A percentile compares a stretch with the other conserved stretches of the same genome.
These are phyloP conservation scores for Prunus campanulata DNA, from an alignment of 306 rosid species.

Conservation along the genomic window DNA sequence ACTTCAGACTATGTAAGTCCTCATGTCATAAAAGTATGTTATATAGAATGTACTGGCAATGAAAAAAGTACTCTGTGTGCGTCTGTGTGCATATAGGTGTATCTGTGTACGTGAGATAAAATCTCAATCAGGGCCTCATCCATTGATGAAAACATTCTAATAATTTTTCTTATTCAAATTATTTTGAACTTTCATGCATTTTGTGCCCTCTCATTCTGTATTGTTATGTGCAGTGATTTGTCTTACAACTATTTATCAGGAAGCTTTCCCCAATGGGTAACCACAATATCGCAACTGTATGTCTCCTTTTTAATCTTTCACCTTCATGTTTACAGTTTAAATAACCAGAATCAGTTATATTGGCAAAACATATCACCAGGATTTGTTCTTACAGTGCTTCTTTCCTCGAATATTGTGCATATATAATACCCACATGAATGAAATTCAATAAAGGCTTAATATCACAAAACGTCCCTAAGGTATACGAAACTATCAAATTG, in stretches of 20 bases:
- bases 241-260: conserved; percentile 28
- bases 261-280: conserved; percentile 23
- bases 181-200: neutral
- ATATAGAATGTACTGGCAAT: neutral
- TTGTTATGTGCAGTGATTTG: conserved; percentile 22
- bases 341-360: neutral
- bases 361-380: neutral
- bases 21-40: neutral
- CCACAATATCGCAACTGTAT: conserved; percentile 7
- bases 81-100: neutral
- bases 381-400: neutral
- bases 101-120: neutral
- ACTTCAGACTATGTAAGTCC: conserved; percentile 26
- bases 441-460: too few relatives aligned
- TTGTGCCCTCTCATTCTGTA: neutral
- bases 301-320: conserved; percentile 1
- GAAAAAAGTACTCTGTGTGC: neutral
- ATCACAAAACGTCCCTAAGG: too few relatives aligned
- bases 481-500: too few relatives aligned
- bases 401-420: neutral
- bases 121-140: too few relatives aligned
- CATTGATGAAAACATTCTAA: neutral
- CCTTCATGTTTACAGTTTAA: neutral
- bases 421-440: neutral
- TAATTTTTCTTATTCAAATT: neutral